Evolutionary conservation across 2,329 filamentous ascomycete species (phyloP), one percentile per base, ranked within the genome.

Genomic region (Pseudogymnoascus sp.): DNA sequence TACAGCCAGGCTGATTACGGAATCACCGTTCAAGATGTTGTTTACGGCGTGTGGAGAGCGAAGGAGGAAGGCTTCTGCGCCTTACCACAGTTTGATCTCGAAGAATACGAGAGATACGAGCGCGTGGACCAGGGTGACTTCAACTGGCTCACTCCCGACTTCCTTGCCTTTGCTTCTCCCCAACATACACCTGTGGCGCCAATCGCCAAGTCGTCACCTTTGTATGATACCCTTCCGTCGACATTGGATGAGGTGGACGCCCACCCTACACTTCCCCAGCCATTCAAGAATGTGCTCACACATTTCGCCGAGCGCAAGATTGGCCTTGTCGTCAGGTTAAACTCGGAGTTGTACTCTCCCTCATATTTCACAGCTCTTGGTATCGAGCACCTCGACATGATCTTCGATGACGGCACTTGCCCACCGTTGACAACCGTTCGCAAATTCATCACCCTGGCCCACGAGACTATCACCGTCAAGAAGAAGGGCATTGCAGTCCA

Each of bases 1-100:
- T 99, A 99, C 81, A 97, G 93, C 77, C 93, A 98, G 78, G 95
- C 95, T 66, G 95, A 99, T 77, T 99, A 96, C 74, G 89, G 92
- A 63, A 85, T 99, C 71, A 96, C 90, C 65, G 92, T 99, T 48
- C 95, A 99, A 78, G 95, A 99, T 75, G 88, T 99, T 45, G 93
- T 99, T 6, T 99, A 99, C 73, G 95, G 95, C 65, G 92, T 99
- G 16, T 99, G 95, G 93, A 96, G 93, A 76, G 95, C 95, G 54
- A 99, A 98, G 80, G 95, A 99, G 74, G 91, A 97, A 77, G 89
- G 90, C 60, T 88, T 96, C 72, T 96, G 93, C 73, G 90, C 90
- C 63, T 81, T 99, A 65, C 92, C 96, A 74, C 92, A 95, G 75
- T 99, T 99, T 74, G 93, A 93, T 72, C 83, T 99, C 19, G 93